These are phyloP conservation scores for Spiraea crenata DNA, from an alignment of 331 rosid species.

Conservation along the genomic window DNA sequence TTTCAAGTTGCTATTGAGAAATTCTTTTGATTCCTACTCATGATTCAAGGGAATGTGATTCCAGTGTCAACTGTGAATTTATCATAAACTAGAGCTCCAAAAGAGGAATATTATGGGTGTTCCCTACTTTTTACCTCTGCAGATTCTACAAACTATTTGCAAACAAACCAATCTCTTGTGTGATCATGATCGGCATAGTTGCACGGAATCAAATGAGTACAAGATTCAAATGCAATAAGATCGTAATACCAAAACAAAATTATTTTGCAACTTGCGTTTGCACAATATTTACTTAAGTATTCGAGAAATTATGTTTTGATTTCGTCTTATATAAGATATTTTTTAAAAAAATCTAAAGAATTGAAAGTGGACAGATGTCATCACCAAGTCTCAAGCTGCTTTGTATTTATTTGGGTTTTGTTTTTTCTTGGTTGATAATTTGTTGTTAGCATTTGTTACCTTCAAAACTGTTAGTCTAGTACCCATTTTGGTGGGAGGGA, in stretches of 20 bases:
- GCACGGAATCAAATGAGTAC: constrained; percentile 27
- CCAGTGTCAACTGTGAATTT: constrained; percentile 16
- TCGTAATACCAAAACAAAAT: background rate
- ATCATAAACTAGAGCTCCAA: background rate
- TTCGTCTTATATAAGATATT: no score
- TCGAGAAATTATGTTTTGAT: no score
- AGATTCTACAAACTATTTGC: background rate
- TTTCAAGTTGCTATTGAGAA: background rate
- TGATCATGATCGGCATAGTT: background rate
- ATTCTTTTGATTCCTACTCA: background rate
- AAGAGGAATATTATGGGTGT: background rate
- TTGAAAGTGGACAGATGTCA: background rate
- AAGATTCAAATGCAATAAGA: constrained; percentile 2
- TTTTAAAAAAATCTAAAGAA: background rate
- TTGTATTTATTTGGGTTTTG: background rate
- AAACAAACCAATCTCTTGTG: background rate
- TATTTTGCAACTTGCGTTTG: no score
- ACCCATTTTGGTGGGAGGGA: background rate
- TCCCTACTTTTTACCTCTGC: no score
- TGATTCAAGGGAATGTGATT: constrained; percentile 38
- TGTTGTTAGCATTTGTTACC: background rate
- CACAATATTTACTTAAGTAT: no score
- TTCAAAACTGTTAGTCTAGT: background rate
- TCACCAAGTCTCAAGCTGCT: background rate
- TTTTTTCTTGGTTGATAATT: background rate